Base-by-base conservation (phyloP, 345 rosid species). In the Moricandia arvensis region DNA sequence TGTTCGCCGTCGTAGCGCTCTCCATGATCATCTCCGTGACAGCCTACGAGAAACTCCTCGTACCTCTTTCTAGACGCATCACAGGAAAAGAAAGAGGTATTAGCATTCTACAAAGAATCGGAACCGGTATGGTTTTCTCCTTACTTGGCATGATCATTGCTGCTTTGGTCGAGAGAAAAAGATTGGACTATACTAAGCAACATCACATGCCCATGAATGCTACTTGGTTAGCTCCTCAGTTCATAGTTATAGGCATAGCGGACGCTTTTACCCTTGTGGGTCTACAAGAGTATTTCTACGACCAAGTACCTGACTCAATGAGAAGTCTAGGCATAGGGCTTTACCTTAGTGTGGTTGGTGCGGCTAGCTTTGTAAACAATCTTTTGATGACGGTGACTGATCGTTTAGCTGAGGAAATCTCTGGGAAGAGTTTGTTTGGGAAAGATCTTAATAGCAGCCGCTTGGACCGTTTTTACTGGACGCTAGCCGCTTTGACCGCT, bases 391-490 rank as follows among this genome's bases (percentile, higher is more conserved):
- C 92, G 5, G 35, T 80, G 0, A 79, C 81, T 49, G 93, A 89
- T 80, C 82, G 67, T 59, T 7, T 87, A 17, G 84, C 94, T 0
- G 78, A 75, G 38, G 72, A 75, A 17, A 63, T 74, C 17, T 69
- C 77, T 1, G 96, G 96, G 7, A 78, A 47, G 69, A 76, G 86
- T 16, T 90, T 89, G 98, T 83, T 94, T 10, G 96, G 98, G 0
- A 87, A 91, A 72, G 95, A 91, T 74, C 83, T 90, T 59, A 90
- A 90, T 66, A 84, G 82, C 51, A 94, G 98, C 73, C 87, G 86
- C 8, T 73, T 94, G 43, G 98, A 91, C 80, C 78, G 88, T 0
- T 94, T 90, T 74, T 94, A 90, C 72, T 87, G 89, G 95, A 83
- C 79, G n/a, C 54, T 91, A 71, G 93, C 96, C 4, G 83, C 71